Evolutionary conservation across 768 basidiomycete species (phyloP).

Genomic region (Mycena alexandri): DNA sequence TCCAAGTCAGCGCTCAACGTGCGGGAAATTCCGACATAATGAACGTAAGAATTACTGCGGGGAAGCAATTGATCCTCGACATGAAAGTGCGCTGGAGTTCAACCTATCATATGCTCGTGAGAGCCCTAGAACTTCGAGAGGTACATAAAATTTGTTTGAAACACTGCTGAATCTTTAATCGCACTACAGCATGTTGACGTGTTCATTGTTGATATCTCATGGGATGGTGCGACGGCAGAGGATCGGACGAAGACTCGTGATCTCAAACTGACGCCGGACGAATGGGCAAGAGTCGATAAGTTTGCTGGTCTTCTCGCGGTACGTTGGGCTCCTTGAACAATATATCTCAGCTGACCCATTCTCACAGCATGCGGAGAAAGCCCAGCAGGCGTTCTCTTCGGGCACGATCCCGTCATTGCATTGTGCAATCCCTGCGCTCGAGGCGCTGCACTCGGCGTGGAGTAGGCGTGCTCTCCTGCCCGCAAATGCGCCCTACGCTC

Average conservation of each 20-base stretch:
- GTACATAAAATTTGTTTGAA: too few species aligned
- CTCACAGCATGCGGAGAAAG: slow-evolving; percentile 45
- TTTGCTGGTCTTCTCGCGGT: slow-evolving; percentile 42
- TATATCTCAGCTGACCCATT: neutral
- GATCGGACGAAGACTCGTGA: slow-evolving; percentile 41
- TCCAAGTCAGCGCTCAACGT: slow-evolving; percentile 33
- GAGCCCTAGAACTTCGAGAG: slow-evolving; percentile 18
- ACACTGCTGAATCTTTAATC: too few species aligned
- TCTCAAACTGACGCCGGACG: slow-evolving; percentile 38
- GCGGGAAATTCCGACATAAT: neutral
- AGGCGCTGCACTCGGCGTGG: slow-evolving; percentile 48
- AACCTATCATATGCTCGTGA: slow-evolving; percentile 45
- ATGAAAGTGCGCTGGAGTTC: slow-evolving; percentile 51
- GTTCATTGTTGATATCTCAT: slow-evolving; percentile 43
- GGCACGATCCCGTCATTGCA: slow-evolving; percentile 46
- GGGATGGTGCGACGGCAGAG: slow-evolving; percentile 41
- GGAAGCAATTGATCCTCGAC: slow-evolving; percentile 42
- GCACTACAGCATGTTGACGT: slow-evolving; percentile 41
- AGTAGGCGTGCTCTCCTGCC: slow-evolving; percentile 11
- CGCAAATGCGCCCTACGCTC: slow-evolving; percentile 39
- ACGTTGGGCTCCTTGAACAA: slow-evolving; percentile 11
- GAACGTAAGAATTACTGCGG: neutral
- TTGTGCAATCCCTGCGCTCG: slow-evolving; percentile 49
- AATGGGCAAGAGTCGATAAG: slow-evolving; percentile 43
- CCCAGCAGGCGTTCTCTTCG: slow-evolving; percentile 51